Evolutionary conservation across 345 rosid genomes (phyloP).

Genomic region (Hirschfeldia incana): DNA sequence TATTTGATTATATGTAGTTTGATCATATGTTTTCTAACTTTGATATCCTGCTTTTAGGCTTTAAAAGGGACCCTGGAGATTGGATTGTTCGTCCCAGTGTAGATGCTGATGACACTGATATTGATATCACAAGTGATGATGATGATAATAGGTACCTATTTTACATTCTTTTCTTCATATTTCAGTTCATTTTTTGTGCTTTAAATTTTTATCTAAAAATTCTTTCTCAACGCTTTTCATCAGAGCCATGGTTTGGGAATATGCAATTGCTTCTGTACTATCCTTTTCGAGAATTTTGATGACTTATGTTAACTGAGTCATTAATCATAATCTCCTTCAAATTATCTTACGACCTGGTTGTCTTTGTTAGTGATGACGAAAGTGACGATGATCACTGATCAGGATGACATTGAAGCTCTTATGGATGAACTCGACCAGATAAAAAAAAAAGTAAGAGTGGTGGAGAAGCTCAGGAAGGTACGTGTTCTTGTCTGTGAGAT

Average conservation of each 20-base stretch:
- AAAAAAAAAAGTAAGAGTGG: too few species aligned
- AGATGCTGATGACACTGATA: conserved; percentile 98
- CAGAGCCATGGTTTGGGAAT: background rate
- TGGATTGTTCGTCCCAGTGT: conserved; percentile 74
- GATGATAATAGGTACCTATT: conserved; percentile 58
- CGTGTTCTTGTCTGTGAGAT: background rate
- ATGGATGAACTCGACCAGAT: too few species aligned
- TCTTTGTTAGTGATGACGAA: too few species aligned
- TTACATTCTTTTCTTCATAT: background rate
- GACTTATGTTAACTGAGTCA: background rate
- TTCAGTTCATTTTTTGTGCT: background rate
- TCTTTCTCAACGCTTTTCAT: background rate
- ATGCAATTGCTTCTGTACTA: background rate
- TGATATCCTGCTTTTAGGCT: conserved; percentile 42
- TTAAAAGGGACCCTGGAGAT: conserved; percentile 77
- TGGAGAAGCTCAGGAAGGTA: too few species aligned
- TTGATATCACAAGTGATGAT: conserved; percentile 64
- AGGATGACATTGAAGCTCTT: too few species aligned
- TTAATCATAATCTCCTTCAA: background rate
- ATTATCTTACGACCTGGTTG: background rate
- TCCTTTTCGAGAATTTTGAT: background rate
- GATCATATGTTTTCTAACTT: conserved; percentile 33
- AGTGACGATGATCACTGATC: too few species aligned
- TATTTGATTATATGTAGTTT: background rate
- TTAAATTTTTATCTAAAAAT: background rate